Conservation (phyloP, 1,139 yeast genomes). For the Candida dubliniensis region DNA sequence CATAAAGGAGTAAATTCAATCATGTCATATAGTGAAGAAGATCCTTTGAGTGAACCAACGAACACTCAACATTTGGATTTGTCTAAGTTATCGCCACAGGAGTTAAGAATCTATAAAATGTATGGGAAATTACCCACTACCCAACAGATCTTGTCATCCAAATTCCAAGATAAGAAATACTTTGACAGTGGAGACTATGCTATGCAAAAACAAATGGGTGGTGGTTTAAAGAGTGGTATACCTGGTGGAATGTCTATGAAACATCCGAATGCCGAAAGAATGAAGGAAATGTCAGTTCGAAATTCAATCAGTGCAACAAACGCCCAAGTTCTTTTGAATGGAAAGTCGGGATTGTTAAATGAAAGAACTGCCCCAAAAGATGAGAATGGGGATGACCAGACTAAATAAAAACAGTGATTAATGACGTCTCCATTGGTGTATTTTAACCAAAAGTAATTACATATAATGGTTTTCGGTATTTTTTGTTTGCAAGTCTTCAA, state of each 20-base stretch:
- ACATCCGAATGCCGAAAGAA: constrained; percentile 52
- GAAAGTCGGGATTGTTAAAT: constrained; percentile 47
- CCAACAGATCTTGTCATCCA: constrained; percentile 76
- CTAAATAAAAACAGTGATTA: background rate
- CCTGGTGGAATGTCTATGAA: constrained; percentile 31
- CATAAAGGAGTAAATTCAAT: background rate
- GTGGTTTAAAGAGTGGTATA: constrained; percentile 17
- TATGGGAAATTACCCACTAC: constrained; percentile 90
- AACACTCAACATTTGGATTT: constrained; percentile 53
- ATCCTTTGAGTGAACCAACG: constrained; percentile 49
- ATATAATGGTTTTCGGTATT: no score
- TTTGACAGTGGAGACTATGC: constrained; percentile 99
- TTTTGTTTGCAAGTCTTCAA: no score
- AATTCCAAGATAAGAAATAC: constrained; percentile 84
- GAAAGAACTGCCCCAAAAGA: constrained; percentile 40
- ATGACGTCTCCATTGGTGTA: background rate
- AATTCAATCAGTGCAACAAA: constrained; percentile 48
- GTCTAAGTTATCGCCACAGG: constrained; percentile 65
- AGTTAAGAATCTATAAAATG: constrained; percentile 66
- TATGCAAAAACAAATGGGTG: constrained; percentile 63
- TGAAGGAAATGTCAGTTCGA: constrained; percentile 47
- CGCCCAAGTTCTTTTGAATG: constrained; percentile 46
- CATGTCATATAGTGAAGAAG: constrained; percentile 32
- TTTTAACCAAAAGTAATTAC: background rate
- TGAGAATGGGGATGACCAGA: constrained; percentile 14